phyloP scores from a whole-genome alignment of 2,329 filamentous ascomycete species.

The Xylariaceae sp. region DNA sequence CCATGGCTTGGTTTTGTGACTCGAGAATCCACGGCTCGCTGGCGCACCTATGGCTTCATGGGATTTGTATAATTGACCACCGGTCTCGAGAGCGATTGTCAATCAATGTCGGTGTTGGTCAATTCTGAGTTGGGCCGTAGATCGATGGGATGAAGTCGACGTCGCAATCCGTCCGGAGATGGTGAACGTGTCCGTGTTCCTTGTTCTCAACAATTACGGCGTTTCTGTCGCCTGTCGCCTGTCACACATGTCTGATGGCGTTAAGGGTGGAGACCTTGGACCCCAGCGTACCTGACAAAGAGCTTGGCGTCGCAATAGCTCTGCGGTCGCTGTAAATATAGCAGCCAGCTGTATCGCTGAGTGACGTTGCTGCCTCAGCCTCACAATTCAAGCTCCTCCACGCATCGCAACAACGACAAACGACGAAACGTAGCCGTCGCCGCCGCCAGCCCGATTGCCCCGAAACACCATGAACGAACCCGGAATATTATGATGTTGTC shows the following conservation, averaged over 20 bases:
- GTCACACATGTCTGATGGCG: no score
- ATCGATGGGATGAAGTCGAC: background rate
- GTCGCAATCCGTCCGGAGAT: background rate
- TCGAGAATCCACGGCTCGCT: conserved; percentile 18
- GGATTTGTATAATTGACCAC: conserved; percentile 5
- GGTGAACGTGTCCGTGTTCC: conserved; percentile 6
- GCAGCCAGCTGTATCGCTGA: no score
- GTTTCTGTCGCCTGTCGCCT: background rate
- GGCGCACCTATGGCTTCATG: conserved; percentile 24
- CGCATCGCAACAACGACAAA: background rate
- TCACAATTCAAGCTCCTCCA: background rate
- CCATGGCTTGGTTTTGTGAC: conserved; percentile 22
- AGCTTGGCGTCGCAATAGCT: no score
- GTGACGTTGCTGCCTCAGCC: background rate
- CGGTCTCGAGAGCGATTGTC: no score
- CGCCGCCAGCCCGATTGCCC: conserved; percentile 2
- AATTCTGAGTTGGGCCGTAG: background rate
- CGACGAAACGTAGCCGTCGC: no score
- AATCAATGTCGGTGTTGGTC: no score
- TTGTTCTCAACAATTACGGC: conserved; percentile 4
- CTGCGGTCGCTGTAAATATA: no score
- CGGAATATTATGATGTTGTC: conserved; percentile 24
- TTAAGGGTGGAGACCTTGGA: no score
- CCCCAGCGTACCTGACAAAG: no score
- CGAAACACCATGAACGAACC: conserved; percentile 17